Base-by-base conservation (phyloP, 768 basidiomycete genomes). In the Pulveroboletus sp. region DNA sequence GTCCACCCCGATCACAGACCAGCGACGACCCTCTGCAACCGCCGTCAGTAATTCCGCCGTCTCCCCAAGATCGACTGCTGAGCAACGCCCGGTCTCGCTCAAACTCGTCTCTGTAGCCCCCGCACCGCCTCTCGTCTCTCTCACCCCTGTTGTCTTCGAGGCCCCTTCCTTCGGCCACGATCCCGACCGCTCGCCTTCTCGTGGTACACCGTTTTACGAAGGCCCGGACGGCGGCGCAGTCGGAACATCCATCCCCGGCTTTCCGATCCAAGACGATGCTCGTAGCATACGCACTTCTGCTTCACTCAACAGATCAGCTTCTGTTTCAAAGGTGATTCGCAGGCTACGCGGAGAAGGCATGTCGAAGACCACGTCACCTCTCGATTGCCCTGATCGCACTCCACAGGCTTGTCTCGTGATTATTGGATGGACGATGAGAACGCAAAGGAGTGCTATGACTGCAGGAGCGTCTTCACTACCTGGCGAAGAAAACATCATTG, bases 391-490 rank as follows among this genome's bases (percentile, higher is more conserved):
- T 55, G 30, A 57, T 48, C 5, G 10, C 13, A 54, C 46, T 19
- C 3, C 11, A 29, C 44, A 91, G 90, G 89, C n/a, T 63, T 95
- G 17, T 91, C 90, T 20, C 82, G 85, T 55, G 91, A 96, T 62
- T 97, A 97, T 63, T 99, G 96, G 96, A 97, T 98, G 93, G 90
- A 93, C 53, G 94, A 97, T 62, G 92, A 92, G 61, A 87, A 89
- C 47, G 91, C 90, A 60, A 96, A 88, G 63, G 93, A 96, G 61
- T 95, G 93, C 62, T 95, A 92, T 64, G 93, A 94, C 67, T 96
- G 93, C 73, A 91, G 92, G 68, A 90, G 89, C 56, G 76, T 89
- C 42, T 99, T 99, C 70, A 91, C 92, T 1, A 81, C 93, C 2
- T 97, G 92, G 91, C 73, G 94, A 45, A 74, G 96, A 55, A 96